These are phyloP conservation scores for Xerophyta viscosa DNA, from an alignment of 106 monocot species.

Conservation along the genomic window DNA sequence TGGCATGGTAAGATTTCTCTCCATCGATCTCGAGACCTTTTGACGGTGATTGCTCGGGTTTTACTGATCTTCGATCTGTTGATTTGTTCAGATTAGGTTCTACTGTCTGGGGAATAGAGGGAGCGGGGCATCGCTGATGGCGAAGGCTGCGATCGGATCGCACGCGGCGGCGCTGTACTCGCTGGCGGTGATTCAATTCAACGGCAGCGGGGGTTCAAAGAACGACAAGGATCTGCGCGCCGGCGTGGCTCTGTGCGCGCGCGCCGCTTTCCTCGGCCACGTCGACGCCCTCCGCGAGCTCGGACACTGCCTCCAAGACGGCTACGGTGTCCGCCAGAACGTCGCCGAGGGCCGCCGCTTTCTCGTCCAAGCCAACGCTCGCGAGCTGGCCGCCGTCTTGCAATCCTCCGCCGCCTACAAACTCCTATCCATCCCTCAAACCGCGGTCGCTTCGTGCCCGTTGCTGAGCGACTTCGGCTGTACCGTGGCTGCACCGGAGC, in stretches of 20 bases:
- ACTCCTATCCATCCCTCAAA: neutral
- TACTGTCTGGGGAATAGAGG: constrained; percentile 39
- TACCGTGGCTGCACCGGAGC: constrained; percentile 29
- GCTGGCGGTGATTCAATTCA: constrained; percentile 58
- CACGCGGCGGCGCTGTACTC: constrained; percentile 52
- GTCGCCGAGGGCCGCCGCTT: constrained; percentile 42
- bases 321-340: constrained; percentile 51
- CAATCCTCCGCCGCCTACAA: neutral
- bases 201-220: constrained; percentile 55
- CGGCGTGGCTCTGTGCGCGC: constrained; percentile 40
- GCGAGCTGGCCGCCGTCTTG: constrained; percentile 29
- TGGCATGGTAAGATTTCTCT: constrained; percentile 46
- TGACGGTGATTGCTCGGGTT: neutral
- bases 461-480: constrained; percentile 50
- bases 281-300: constrained; percentile 61
- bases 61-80: neutral
- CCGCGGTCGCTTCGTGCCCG: constrained; percentile 4
- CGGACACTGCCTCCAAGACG: constrained; percentile 67
- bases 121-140: constrained; percentile 42
- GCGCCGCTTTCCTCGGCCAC: constrained; percentile 46
- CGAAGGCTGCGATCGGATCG: constrained; percentile 38
- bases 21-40: neutral
- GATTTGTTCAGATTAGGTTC: constrained; percentile 26
- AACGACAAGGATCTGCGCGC: constrained; percentile 44
- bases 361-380: constrained; percentile 38